phyloP scores from a whole-genome alignment of 768 basidiomycete genomes.

The Boletus tylopilopsis region DNA sequence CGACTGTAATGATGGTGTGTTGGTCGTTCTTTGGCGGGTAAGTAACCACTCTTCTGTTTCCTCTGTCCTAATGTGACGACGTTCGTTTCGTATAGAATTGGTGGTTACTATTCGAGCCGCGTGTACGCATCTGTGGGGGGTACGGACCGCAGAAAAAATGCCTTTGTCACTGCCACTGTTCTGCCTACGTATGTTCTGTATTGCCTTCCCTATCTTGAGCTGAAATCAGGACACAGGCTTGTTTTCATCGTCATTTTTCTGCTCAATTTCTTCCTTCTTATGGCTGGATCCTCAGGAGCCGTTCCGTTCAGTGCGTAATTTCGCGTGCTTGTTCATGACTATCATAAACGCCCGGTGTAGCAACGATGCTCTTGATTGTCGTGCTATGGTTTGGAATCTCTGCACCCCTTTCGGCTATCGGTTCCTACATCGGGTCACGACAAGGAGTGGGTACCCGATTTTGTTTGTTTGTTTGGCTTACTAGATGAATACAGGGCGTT shows the following conservation, averaged over 20 bases:
- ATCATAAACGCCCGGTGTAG: constrained; percentile 32
- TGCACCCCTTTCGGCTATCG: constrained; percentile 81
- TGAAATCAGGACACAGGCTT: constrained; percentile 42
- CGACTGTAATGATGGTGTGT: constrained; percentile 62
- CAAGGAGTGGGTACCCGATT: constrained; percentile 62
- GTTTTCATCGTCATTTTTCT: constrained; percentile 85
- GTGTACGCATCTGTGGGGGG: constrained; percentile 76
- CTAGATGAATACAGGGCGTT: constrained; percentile 46
- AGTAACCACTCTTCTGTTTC: constrained; percentile 13
- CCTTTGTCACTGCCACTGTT: constrained; percentile 83
- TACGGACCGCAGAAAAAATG: constrained; percentile 70
- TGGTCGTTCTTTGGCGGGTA: constrained; percentile 93
- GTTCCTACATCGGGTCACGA: constrained; percentile 81
- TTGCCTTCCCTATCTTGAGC: neutral
- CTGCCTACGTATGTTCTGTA: constrained; percentile 68
- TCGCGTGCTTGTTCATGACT: neutral
- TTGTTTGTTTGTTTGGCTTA: constrained; percentile 1
- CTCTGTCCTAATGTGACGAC: neutral
- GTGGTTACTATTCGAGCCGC: constrained; percentile 85
- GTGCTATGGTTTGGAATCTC: constrained; percentile 93
- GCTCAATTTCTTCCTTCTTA: constrained; percentile 86
- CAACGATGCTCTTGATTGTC: constrained; percentile 81
- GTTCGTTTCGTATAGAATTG: constrained; percentile 51
- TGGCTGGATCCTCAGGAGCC: constrained; percentile 86
- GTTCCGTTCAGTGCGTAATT: constrained; percentile 78